Conservation (phyloP, 2,329 filamentous ascomycete species). For the Verticillium zaregamsianum region DNA sequence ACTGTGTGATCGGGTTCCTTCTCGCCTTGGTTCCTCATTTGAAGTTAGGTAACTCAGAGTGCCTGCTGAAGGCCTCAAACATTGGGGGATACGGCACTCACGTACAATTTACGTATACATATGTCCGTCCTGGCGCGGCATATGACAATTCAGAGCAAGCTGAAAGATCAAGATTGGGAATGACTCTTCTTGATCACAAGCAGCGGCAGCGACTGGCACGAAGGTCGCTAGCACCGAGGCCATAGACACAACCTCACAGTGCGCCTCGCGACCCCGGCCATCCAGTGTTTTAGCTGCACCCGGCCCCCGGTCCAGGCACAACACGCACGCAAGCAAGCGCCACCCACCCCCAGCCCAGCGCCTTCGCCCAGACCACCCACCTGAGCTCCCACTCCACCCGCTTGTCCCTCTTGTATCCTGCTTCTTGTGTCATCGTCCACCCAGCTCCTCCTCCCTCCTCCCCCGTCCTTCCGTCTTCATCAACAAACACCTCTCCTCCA, state of each 20-base stretch:
- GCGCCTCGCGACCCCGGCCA: background rate
- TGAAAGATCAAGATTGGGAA: no score
- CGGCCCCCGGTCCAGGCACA: background rate
- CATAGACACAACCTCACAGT: background rate
- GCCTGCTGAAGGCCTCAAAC: no score
- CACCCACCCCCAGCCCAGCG: background rate
- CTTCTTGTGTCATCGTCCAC: background rate
- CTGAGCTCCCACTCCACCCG: background rate
- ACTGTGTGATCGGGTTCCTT: background rate
- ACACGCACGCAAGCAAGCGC: background rate
- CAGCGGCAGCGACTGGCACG: background rate
- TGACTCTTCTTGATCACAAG: no score
- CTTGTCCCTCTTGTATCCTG: background rate
- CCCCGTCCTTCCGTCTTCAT: background rate
- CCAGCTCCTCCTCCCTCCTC: background rate
- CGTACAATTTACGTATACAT: no score
- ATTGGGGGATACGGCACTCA: no score
- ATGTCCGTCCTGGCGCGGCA: no score
- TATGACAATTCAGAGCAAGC: no score
- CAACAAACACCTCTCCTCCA: background rate
- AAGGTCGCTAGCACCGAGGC: background rate
- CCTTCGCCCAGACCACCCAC: background rate
- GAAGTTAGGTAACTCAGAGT: no score
- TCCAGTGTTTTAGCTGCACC: background rate
- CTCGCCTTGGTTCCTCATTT: no score